Base-by-base conservation (phyloP, 2,329 filamentous ascomycete genomes). In the Colletotrichum tropicicola region DNA sequence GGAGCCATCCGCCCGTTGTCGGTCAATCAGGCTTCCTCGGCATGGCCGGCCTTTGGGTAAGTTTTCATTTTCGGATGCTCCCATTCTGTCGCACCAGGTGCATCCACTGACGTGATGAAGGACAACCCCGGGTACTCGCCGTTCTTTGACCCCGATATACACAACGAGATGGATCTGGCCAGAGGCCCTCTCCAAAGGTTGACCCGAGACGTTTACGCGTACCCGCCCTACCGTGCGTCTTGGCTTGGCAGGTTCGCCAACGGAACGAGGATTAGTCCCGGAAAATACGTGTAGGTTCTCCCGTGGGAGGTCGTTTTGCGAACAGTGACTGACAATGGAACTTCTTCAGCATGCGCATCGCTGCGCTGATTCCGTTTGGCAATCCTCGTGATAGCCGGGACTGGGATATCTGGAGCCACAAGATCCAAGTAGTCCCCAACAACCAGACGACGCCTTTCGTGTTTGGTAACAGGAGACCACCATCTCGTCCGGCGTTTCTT, bases 21-120 rank as follows among this genome's bases (percentile, higher is more conserved):
- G 80, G 80, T 19, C 44, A 76, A 41, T 70, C 71, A 10, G 77
- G 77, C 10, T 84, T 77, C 53, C 67, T 84, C 44, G 82, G 82
- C 15, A 43, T 53, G 19, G 63, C 62, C 17, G 64, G 62, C 1
- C 57, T 62, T 8, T 68, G 66, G 66, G 57, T 57, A 27, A 27
- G 53, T 13, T 3, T 3, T 4, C 13, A 27, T 6, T 7, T 3
- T 10, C 12, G 4, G 10, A 6, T 13, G 17, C 17, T 17, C 9
- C 4, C n/a, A 19, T 43, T 19, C 3, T 35, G 30, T 12, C 32
- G 32, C 5, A 35, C 3, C 12, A 4, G 7, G 8, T 15, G 10
- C 4, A 3, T 3, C 5, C 2, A 17, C 30, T 63, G 13, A 63
- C 25, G 15, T 13, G 12, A 12, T 2, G 6, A 5, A 65, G 57